Base-by-base conservation (phyloP, 1,139 yeast species). In the Scheffersomyces parashehatae region DNA sequence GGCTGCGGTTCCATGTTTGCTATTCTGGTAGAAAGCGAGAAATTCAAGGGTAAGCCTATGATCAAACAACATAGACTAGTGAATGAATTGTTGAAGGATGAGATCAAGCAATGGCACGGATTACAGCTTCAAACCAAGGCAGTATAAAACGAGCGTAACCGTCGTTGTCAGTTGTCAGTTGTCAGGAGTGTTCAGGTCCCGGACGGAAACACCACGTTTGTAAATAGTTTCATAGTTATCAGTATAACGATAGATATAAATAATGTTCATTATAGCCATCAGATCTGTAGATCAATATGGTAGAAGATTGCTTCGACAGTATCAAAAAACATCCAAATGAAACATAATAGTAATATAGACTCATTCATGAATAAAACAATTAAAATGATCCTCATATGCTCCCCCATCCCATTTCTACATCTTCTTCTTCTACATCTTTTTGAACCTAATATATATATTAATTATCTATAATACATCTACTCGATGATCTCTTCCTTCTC, bases 1-100 rank as follows among this genome's bases (percentile, higher is more conserved):
- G 99, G 99, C 0, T 95, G 99, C 68, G 99, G 99, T 0, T 90
- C 97, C 3, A 93, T 93, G 98, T 95, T 89, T 68, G 90, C 96
- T 37, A 93, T 93, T 41, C 72, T 78, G 48, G 80, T 95, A 16
- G 87, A 83, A 35, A 85, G 96, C 45, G 73, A 72, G 2, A 72
- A 81, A 58, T 93, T 93, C 67, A 82, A 85, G 54, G 96, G 96
- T 0, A 62, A 88, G 36, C 73, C 88, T 3, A 88, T 88, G 83
- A 77, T 93, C 51, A 90, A 90, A 60, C 99, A 93, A 65, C 99
- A 93, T 60, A 77, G 96, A 49, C 65, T 91, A 57, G 98, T 93
- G 20, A 93, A 93, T 65, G 82, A 82, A 44, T 73, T 84, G 3
- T 73, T 93, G 54, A 84, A 85, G 53, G 96, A 88, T 38, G 99